Base-by-base conservation (phyloP, 352 stramenopile genomes). In the Aphanomyces euteiches region DNA sequence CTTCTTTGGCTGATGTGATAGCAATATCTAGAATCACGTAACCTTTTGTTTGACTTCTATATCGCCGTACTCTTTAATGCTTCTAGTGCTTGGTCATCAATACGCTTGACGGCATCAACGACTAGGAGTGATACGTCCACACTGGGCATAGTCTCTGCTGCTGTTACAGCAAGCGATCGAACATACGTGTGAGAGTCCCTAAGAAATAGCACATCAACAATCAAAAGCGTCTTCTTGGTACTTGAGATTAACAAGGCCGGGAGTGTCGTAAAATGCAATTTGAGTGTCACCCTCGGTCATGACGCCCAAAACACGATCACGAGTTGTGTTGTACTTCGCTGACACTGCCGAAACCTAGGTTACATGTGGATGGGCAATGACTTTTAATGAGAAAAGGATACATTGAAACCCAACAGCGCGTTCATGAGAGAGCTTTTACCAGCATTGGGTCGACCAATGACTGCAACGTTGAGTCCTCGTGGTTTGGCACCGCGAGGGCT, bases 361-460 rank as follows among this genome's bases (percentile, higher is more conserved):
- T 28, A 28, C 28, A 28, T 28, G 28, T 28, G 28, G 28, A 28
- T 28, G 28, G 2, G 28, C 28, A 28, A 28, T 28, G 28, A 28
- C 28, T 65, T 28, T 19, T 21, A 68, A 8, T 38, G 41, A 39
- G 21, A 60, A 10, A 4, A 21, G 75, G 69, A 17, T 75, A 87
- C 82, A 64, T 88, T 95, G 57, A 86, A 82, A 50, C 90, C 82
- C 45, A 93, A 71, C 60, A 95, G 38, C 0, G 76, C 66, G 75
- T 95, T 95, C 75, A 93, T 87, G 61, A 95, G 90, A 8, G 84
- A 93, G 37, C 85, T 93, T 75, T 95, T 95, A 74, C 87, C 87
- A 8, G 87, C 87, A 67, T 95, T 95, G n/a, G 87, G 87, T 6
- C 87, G 84, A 21, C 87, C 87, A 38, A 95, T 92, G 47, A 95